These are phyloP conservation scores for Coemansia sp. DNA, from an alignment of 192 early-diverging fungal species.

Conservation along the genomic window DNA sequence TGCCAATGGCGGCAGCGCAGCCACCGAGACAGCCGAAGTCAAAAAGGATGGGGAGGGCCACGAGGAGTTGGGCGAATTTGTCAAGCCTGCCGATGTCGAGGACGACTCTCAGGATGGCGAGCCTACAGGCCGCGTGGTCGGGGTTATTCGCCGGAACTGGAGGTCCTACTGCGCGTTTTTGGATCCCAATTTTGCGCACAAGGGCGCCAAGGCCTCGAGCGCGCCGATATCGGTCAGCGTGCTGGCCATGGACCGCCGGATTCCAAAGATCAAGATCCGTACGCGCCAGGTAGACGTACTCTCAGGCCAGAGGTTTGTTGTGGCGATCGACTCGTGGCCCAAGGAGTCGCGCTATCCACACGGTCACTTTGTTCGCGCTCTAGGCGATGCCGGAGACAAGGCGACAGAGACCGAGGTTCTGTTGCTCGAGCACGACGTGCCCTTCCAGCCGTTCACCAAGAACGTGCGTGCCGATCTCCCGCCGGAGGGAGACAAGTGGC, in stretches of 20 bases:
- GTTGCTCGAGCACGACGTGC: conserved; percentile 94
- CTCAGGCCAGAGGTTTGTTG: conserved; percentile 85
- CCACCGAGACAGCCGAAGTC: neutral
- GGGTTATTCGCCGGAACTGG: conserved; percentile 95
- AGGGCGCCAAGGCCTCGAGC: conserved; percentile 56
- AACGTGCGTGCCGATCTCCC: conserved; percentile 85
- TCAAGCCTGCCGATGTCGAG: conserved; percentile 20
- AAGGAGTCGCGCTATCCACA: conserved; percentile 75
- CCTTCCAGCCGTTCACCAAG: conserved; percentile 88
- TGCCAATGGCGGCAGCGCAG: neutral
- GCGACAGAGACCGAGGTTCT: conserved; percentile 96
- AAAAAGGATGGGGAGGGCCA: neutral
- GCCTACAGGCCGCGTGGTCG: conserved; percentile 88
- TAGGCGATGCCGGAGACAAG: conserved; percentile 94
- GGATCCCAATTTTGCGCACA: conserved; percentile 65
- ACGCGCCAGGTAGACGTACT: conserved; percentile 84
- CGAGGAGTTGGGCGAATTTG: conserved; percentile 14
- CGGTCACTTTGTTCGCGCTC: conserved; percentile 89
- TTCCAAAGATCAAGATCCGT: conserved; percentile 91
- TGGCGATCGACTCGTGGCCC: conserved; percentile 90
- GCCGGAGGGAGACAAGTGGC: conserved; percentile 83
- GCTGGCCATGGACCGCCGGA: conserved; percentile 87
- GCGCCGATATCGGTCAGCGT: conserved; percentile 64
- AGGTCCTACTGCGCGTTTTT: conserved; percentile 91
- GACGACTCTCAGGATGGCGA: conserved; percentile 39